Evolutionary conservation across 2,329 filamentous ascomycete genomes (phyloP), one percentile per base, ranked within the genome.

Genomic region (Neofusicoccum sp.): DNA sequence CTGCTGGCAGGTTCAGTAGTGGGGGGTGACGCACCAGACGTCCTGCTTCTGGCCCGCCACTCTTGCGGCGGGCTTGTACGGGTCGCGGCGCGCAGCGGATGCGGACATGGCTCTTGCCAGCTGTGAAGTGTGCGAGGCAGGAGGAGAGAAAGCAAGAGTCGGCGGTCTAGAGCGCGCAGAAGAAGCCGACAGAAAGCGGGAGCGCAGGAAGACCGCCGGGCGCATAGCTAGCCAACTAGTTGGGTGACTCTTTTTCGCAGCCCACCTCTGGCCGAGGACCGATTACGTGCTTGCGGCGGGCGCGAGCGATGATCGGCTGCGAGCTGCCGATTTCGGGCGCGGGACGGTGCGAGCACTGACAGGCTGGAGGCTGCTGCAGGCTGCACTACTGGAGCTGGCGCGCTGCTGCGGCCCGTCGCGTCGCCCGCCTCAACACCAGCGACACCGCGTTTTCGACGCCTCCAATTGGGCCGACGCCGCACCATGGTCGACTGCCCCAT

Each of bases 401-500:
- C 36, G 36, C 33, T 24, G n/a, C 47, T 51, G 28, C 48, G 48
- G 48, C 38, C 28, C 40, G 47, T 53, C 58, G 58, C 58, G 48
- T 54, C 44, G 36, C 45, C 56, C 43, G 31, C 8, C 11, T 28
- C 33, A 12, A 43, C 34, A 8, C 34, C 28, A 14, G 4, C 8
- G 14, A 28, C 20, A 43, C 47, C 56, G 56, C 43, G 56, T 41
- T 28, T n/a, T 30, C 24, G 16, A 20, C 31, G 24, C 26, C n/a
- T 16, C 28, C 38, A 57, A 36, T 44, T 57, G 33, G 41, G 28
- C 48, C 44, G 44, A 24, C 44, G 28, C 16, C 51, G 24, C 43
- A 60, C 28, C 36, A 78, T 80, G 81, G 89, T 96, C 67, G 84
- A 86, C 68, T 96, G 92, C 72, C 92, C 92, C 14, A 90, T 93